Evolutionary conservation across 805 yeast genomes (phyloP).

Genomic region (Brettanomyces custersianus): DNA sequence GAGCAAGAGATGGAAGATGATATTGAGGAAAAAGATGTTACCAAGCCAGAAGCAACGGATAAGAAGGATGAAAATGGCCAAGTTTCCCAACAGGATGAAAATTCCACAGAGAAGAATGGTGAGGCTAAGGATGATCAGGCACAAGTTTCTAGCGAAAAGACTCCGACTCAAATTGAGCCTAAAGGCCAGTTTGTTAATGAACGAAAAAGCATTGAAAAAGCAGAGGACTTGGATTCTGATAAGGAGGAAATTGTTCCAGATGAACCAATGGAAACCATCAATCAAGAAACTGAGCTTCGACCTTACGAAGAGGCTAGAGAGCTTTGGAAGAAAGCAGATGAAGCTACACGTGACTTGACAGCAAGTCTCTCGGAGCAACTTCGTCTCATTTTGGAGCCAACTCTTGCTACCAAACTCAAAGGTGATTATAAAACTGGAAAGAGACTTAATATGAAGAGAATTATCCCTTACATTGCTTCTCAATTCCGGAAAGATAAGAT

Average conservation of each 20-base stretch:
- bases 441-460: constrained; percentile 92
- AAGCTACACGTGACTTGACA: constrained; percentile 80
- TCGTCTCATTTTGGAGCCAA: constrained; percentile 88
- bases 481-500: constrained; percentile 96
- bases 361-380: constrained; percentile 87
- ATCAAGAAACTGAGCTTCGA: constrained; percentile 7
- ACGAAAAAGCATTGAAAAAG: background rate
- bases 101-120: background rate
- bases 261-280: background rate
- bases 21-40: constrained; percentile 25
- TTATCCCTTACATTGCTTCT: constrained; percentile 95
- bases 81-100: background rate
- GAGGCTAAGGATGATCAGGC: background rate
- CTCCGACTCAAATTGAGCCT: background rate
- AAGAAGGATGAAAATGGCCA: constrained; percentile 3
- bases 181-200: background rate
- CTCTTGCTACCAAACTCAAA: constrained; percentile 84
- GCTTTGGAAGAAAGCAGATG: constrained; percentile 77
- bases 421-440: constrained; percentile 98
- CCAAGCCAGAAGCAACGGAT: constrained; percentile 15
- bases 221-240: background rate
- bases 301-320: constrained; percentile 54
- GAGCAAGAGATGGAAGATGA: constrained; percentile 33
- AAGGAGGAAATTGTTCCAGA: constrained; percentile 21
- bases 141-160: background rate